Evolutionary conservation across 2,329 filamentous ascomycete species (phyloP), one percentile per base, ranked within the genome.

Genomic region (Trichothecium roseum): DNA sequence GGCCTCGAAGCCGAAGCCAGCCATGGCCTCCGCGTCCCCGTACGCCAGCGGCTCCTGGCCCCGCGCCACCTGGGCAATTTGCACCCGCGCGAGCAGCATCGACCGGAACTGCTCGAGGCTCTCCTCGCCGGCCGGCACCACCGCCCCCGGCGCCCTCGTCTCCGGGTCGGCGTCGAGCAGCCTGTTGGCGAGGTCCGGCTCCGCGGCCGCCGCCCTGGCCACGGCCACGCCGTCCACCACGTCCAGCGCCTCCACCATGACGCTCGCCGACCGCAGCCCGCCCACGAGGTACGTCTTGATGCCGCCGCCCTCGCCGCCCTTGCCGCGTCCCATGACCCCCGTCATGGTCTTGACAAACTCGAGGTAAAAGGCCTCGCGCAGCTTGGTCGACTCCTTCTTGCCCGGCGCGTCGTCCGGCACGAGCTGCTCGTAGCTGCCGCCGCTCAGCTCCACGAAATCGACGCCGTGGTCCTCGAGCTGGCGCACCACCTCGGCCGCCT

Each of bases 181-280:
- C 15, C 55, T 48, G 15, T 39, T 44, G 0, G 54, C 38, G 2
- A 62, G 38, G 9, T 51, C 45, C 2, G 52, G 52, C 40, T 64
- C 60, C 7, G 54, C 47, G 2, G 48, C 40, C 0, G 49, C 45
- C 0, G 62, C 59, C 3, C 59, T 44, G 2, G 40, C 78, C 15
- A 81, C 55, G 0, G 76, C 76, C 8, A 81, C 59, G 15, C 76
- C 75, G 43, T 81, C 67, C 4, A 80, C 69, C 0, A 63, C 63
- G 3, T 69, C 45, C 3, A 80, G 57, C 0, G 72, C 74, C n/a
- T 61, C 54, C 12, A 71, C 66, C 74, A 81, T 78, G 3, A 66
- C 76, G 15, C 54, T 57, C 0, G 62, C 65, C 1, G 68, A 68
- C 37, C 68, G 63, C 41, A 80, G 56, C 1, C 74, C 75, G 18